These are phyloP conservation scores for Lophiotrema nucula DNA, from an alignment of 495 filamentous ascomycete species.

Conservation along the genomic window DNA sequence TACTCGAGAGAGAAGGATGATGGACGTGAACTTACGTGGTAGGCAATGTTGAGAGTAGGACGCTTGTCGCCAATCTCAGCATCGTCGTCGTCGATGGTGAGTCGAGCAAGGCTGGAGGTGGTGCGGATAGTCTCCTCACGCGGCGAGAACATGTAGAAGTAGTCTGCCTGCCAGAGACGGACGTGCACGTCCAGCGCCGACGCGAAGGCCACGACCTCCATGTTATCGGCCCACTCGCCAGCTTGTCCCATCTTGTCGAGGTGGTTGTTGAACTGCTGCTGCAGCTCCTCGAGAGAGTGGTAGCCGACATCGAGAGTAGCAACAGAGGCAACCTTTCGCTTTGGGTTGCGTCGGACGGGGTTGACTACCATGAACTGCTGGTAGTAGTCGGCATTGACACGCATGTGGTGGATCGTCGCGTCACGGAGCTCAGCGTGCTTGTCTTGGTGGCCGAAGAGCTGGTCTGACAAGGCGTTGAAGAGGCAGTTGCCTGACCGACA, in stretches of 20 bases:
- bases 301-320: constrained; percentile 36
- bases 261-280: constrained; percentile 61
- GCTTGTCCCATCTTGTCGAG: constrained; percentile 60
- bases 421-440: constrained; percentile 59
- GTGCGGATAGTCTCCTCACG: neutral
- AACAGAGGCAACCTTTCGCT: constrained; percentile 56
- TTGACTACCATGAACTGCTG: constrained; percentile 63
- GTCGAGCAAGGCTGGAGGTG: neutral
- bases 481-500: constrained; percentile 64
- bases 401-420: constrained; percentile 63
- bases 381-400: constrained; percentile 58
- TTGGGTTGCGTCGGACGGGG: constrained; percentile 60
- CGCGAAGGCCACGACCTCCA: constrained; percentile 70
- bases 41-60: constrained; percentile 59
- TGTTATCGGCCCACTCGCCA: constrained; percentile 68
- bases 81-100: constrained; percentile 1
- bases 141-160: constrained; percentile 44
- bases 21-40: constrained; percentile 63
- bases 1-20: neutral
- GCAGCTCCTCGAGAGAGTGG: constrained; percentile 57
- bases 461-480: constrained; percentile 75
- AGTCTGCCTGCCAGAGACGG: constrained; percentile 58
- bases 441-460: constrained; percentile 64
- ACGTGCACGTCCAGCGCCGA: constrained; percentile 62
- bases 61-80: constrained; percentile 40